phyloP scores from a whole-genome alignment of 2,329 filamentous ascomycete species.

The Penicillium sp. region DNA sequence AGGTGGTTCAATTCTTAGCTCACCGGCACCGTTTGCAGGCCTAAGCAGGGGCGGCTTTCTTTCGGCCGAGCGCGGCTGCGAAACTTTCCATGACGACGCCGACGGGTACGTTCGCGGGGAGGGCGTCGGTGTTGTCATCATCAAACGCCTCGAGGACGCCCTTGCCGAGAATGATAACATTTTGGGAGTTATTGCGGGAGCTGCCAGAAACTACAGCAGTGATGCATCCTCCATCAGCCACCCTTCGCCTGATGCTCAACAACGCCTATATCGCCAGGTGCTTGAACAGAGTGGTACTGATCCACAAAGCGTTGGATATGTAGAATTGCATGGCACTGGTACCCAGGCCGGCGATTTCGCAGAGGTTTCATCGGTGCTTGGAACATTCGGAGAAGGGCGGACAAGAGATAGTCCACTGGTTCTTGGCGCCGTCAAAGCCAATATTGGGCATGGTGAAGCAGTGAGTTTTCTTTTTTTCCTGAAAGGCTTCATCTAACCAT shows the following conservation, averaged over 20 bases:
- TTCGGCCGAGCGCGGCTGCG: conserved; percentile 45
- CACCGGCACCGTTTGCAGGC: conserved; percentile 71
- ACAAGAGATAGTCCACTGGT: not conserved
- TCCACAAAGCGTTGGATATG: conserved; percentile 37
- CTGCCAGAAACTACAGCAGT: conserved; percentile 45
- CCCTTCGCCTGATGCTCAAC: conserved; percentile 33
- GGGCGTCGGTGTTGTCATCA: conserved; percentile 48
- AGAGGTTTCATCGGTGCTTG: not conserved
- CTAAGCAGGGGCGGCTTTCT: conserved; percentile 54
- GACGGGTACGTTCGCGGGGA: conserved; percentile 58
- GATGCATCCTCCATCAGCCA: conserved; percentile 46
- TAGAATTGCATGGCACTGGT: conserved; percentile 44
- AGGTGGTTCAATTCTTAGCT: conserved; percentile 69
- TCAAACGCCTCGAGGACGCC: conserved; percentile 55
- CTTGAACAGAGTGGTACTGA: conserved; percentile 36
- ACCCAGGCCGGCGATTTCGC: conserved; percentile 37
- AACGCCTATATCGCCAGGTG: conserved; percentile 31
- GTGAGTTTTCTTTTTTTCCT: conserved; percentile 8
- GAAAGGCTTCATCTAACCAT: not conserved
- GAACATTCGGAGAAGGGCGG: not conserved
- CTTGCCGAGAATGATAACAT: conserved; percentile 48
- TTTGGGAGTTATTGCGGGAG: conserved; percentile 42
- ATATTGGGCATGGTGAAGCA: conserved; percentile 47
- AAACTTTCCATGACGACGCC: conserved; percentile 48
- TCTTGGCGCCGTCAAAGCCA: conserved; percentile 30